A percentile compares a stretch with the other conserved stretches of the same genome.
Evolutionary conservation across 441 rosid genomes (phyloP).

Genomic region (Erodium texanum): DNA sequence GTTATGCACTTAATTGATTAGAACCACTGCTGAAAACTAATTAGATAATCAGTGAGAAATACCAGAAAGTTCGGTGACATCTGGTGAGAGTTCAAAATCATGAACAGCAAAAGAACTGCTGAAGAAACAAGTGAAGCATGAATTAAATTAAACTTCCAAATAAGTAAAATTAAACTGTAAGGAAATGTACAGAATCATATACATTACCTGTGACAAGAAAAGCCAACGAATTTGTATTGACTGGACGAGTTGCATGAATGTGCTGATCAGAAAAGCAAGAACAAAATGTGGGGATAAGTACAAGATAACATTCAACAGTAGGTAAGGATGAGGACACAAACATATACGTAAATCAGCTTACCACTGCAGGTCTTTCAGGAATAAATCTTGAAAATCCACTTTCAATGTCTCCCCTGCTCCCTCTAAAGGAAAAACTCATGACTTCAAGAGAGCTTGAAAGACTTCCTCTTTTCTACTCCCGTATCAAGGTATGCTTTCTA

Average conservation of each 20-base stretch:
- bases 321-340: background rate
- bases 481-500: background rate
- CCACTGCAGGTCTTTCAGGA: constrained; percentile 38
- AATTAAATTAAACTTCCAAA: constrained; percentile 11
- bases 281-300: constrained; percentile 2
- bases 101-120: constrained; percentile 42
- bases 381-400: constrained; percentile 33
- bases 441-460: constrained; percentile 14
- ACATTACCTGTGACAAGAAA: constrained; percentile 45
- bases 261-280: constrained; percentile 21
- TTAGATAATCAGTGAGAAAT: constrained; percentile 15
- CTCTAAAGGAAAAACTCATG: constrained; percentile 42
- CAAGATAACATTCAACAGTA: background rate
- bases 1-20: constrained; percentile 5
- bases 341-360: constrained; percentile 14
- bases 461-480: background rate
- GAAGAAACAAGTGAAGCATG: constrained; percentile 15
- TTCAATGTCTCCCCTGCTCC: constrained; percentile 36
- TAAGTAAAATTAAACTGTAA: background rate
- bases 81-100: constrained; percentile 45
- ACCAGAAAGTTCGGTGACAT: constrained; percentile 44
- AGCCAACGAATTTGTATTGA: constrained; percentile 34
- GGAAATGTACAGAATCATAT: constrained; percentile 2
- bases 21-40: constrained; percentile 6
- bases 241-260: constrained; percentile 32